phyloP scores from a whole-genome alignment of 768 basidiomycete species.

The Mycena latifolia region DNA sequence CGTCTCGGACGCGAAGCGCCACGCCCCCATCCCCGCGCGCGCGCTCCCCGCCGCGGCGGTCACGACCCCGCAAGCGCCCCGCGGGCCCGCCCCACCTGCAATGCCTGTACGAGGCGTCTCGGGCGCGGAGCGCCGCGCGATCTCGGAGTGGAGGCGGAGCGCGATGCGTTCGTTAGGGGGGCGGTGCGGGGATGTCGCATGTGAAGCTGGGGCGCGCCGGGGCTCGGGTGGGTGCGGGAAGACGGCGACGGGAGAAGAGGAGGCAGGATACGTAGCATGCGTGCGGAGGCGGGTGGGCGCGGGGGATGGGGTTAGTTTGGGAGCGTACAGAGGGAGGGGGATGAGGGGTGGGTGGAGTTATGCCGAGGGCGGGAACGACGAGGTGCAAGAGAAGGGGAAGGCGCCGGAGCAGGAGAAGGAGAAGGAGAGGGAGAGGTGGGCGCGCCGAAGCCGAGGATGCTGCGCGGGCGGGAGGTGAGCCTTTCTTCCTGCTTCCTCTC shows the following conservation, averaged over 20 bases:
- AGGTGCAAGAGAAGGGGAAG: no score
- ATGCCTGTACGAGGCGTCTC: no score
- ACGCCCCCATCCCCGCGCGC: no score
- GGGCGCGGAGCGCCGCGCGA: conserved; percentile 28
- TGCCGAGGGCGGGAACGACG: conserved; percentile 22
- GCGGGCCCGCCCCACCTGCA: no score
- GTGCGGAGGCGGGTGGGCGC: conserved; percentile 1
- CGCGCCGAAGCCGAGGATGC: conserved; percentile 3
- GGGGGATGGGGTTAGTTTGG: not conserved
- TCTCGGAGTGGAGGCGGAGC: conserved; percentile 43
- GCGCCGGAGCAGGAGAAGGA: conserved; percentile 41
- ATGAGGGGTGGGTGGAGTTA: not conserved
- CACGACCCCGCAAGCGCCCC: conserved; percentile 33
- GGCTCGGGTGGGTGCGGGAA: no score
- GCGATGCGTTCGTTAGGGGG: conserved; percentile 28
- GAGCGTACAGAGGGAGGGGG: conserved; percentile 14
- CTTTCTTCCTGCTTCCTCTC: not conserved
- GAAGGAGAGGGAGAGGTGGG: conserved; percentile 45
- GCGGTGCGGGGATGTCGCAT: conserved; percentile 31
- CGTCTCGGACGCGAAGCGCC: no score
- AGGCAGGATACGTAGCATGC: no score
- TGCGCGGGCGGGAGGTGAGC: conserved; percentile 8
- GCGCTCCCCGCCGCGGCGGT: conserved; percentile 26
- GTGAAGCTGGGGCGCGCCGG: conserved; percentile 11
- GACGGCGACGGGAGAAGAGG: no score